Base-by-base conservation (phyloP, 208 protist genomes). In the Trypanosoma vivax region DNA sequence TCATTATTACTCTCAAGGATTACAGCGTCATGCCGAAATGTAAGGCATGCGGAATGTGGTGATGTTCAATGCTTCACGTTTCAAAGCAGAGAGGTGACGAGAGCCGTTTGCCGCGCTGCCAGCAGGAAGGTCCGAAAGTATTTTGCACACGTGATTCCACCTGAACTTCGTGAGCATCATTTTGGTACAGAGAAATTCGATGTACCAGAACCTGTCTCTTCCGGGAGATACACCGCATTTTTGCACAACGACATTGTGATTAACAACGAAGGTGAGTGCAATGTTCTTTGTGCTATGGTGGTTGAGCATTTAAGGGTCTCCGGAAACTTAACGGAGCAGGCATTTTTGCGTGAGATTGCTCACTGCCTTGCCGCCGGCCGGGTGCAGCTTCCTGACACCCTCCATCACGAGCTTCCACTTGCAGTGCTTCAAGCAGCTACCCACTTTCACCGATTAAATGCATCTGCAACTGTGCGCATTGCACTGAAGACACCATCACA, bases 131-230 rank as follows among this genome's bases (percentile, higher is more conserved):
- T 59, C 14, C 73, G 59, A 45, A 56, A 55, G 5, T 85, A 85
- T 60, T 89, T 85, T 54, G 68, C 62, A 50, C 62, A 69, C 28
- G 81, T 85, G 3, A 53, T 89, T 19, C 77, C 81, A 1, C 29
- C 56, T 27, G 47, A 58, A 10, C 28, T 59, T 42, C 69, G 57
- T 16, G 50, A 46, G 1, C 70, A 77, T 43, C 75, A 78, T 65
- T 65, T 74, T 48, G 43, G 35, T 48, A 30, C 49, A 35, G 10
- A 37, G 14, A 16, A 49, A 27, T 19, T 69, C 5, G 25, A 33
- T 38, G 46, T 27, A 18, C 24, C 11, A 7, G 29, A 45, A 0
- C 16, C n/a, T 2, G 37, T 25, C 13, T 2, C 35, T 30, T 21
- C 18, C 2, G 41, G 38, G 21, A 18, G 33, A 13, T 66, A 60